These are phyloP conservation scores for Phoenix roebelenii DNA, from an alignment of 176 grass and related monocot species.

Conservation along the genomic window DNA sequence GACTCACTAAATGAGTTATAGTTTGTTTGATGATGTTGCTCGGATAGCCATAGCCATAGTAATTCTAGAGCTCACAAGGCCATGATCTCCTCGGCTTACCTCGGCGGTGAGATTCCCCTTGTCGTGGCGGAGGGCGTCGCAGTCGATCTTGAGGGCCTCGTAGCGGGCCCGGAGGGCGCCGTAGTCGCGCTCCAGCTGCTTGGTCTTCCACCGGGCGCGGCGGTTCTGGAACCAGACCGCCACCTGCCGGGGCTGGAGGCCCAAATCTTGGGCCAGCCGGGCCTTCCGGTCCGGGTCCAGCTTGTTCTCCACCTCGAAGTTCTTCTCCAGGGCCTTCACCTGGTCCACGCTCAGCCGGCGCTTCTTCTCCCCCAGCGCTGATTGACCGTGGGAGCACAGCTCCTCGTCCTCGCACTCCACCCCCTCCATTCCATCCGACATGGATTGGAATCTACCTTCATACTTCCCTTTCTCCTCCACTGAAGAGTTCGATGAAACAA, in stretches of 20 bases:
- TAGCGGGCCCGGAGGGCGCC: slow-evolving; percentile 33
- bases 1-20: background rate
- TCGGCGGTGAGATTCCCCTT: slow-evolving; percentile 47
- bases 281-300: slow-evolving; percentile 61
- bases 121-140: slow-evolving; percentile 48
- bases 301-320: slow-evolving; percentile 73
- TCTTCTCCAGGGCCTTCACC: slow-evolving; percentile 50
- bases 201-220: slow-evolving; percentile 70
- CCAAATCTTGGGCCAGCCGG: slow-evolving; percentile 38
- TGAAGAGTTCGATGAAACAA: background rate
- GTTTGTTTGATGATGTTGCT: too few species aligned
- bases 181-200: slow-evolving; percentile 64
- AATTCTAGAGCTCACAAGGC: too few species aligned
- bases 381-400: slow-evolving; percentile 6
- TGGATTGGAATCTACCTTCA: background rate
- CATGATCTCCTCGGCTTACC: slow-evolving; percentile 18
- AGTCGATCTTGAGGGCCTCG: slow-evolving; percentile 38
- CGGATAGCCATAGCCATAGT: too few species aligned
- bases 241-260: slow-evolving; percentile 63
- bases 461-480: slow-evolving; percentile 11
- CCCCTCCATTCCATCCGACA: background rate
- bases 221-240: slow-evolving; percentile 84
- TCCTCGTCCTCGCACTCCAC: slow-evolving; percentile 6
- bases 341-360: slow-evolving; percentile 40
- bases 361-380: slow-evolving; percentile 47